Base-by-base conservation (phyloP, 176 grass and related monocot genomes). In the Musa acuminata region DNA sequence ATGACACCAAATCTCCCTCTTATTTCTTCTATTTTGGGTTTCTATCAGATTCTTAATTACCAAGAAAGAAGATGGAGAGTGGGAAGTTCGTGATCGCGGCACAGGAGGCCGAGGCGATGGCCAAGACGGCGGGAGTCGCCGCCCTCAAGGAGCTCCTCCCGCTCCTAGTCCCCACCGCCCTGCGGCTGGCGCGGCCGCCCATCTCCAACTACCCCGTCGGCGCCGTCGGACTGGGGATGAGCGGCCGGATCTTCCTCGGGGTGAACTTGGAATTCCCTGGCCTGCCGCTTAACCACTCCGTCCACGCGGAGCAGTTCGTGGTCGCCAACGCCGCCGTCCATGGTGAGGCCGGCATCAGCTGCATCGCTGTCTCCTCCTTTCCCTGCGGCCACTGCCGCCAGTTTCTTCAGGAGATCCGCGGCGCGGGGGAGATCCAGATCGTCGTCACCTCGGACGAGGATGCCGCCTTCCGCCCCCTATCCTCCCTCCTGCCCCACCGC, bases 381-480 rank as follows among this genome's bases (percentile, higher is more conserved):
- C 93, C 93, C 22, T 96, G 89, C 76, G 93, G 89, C 79, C 93
- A 96, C 84, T 96, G 93, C 85, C 81, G 93, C 71, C 93, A 96
- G 87, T 96, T 96, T 79, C 78, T 96, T 10, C 93, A 96, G 83
- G 93, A 96, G 65, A 85, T 96, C 76, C 89, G 89, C 19, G 89
- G 84, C 64, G 89, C 93, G 11, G 64, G 72, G 51, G 78, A 85
- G 76, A 96, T 92, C 73, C 78, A 82, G 0, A 82, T 96, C 76
- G 51, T 96, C 21, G 89, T 92, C 8, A 96, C 93, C 69, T 62
- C 81, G 64, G 93, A 92, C 76, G 81, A 85, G 0, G 68, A 76
- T 8, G 89, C 87, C 13, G 57, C 57, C 13, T 52, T 96, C 55
- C 82, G 87, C 16, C 83, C 86, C 51, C 85, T 96, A 64, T 83